A percentile compares a stretch with the other conserved stretches of the same genome.
These are phyloP conservation scores for Camelina laxa DNA, from an alignment of 345 rosid species.

Conservation along the genomic window DNA sequence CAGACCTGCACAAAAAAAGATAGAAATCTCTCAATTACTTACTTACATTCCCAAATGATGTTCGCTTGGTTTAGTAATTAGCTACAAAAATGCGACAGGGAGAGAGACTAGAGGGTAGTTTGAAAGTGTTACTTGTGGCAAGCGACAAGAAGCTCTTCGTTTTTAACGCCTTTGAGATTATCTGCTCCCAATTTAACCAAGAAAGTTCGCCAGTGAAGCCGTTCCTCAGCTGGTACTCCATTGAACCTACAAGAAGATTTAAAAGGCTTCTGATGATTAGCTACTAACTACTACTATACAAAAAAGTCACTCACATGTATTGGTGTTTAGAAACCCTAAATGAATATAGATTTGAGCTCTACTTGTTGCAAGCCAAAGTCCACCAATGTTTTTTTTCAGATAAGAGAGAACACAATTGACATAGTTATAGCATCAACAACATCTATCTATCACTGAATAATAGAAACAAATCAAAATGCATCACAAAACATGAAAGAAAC, in stretches of 20 bases:
- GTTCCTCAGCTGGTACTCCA: conserved; percentile 98
- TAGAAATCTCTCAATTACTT: not conserved
- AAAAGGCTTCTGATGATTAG: not conserved
- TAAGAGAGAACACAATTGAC: not conserved
- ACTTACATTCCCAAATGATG: not conserved
- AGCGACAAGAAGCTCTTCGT: conserved; percentile 96
- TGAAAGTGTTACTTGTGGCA: conserved; percentile 82
- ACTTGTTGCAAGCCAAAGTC: not conserved
- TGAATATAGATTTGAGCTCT: conserved; percentile 9
- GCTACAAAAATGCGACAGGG: not conserved
- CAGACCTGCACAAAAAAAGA: conserved; percentile 60
- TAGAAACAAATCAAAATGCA: not conserved
- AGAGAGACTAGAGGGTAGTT: not conserved
- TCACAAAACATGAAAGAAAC: not conserved
- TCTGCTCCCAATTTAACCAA: conserved; percentile 90
- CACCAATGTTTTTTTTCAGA: not conserved
- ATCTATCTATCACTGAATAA: not conserved
- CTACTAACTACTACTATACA: not conserved
- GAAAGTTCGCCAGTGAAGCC: conserved; percentile 91
- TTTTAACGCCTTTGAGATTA: conserved; percentile 86
- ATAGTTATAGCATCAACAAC: not conserved
- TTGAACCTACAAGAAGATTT: conserved; percentile 60
- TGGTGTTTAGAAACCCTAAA: not conserved
- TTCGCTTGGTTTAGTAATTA: not conserved
- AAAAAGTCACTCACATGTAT: not conserved